These are phyloP conservation scores for Phytopythium sindhum DNA, from an alignment of 352 stramenopile genomes.

Conservation along the genomic window DNA sequence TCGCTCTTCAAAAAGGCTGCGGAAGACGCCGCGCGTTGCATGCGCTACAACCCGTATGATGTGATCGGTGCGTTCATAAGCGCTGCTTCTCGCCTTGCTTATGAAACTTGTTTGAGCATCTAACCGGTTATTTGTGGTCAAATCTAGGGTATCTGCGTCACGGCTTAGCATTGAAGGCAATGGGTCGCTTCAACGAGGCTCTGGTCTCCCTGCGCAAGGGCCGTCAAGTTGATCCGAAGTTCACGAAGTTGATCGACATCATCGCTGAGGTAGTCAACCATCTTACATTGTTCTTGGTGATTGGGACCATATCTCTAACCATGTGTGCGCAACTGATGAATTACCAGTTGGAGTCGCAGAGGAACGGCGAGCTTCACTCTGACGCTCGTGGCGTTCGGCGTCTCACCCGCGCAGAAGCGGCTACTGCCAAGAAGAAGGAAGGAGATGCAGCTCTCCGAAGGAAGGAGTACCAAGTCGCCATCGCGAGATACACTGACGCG, in stretches of 20 bases:
- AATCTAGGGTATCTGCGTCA: constrained; percentile 86
- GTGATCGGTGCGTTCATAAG: constrained; percentile 66
- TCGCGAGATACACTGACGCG: constrained; percentile 47
- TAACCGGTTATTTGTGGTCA: neutral
- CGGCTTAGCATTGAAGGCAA: constrained; percentile 86
- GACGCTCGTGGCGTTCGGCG: constrained; percentile 13
- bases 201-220: constrained; percentile 62
- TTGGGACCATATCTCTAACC: neutral
- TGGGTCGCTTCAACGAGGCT: constrained; percentile 74
- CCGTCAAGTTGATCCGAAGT: constrained; percentile 70
- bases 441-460: constrained; percentile 45
- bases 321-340: neutral
- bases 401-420: constrained; percentile 26
- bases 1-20: constrained; percentile 81
- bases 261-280: constrained; percentile 38
- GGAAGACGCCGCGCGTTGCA: constrained; percentile 85
- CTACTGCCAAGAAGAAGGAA: constrained; percentile 31
- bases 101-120: neutral
- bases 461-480: constrained; percentile 43
- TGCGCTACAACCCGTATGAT: constrained; percentile 92
- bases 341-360: neutral
- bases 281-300: neutral
- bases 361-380: constrained; percentile 4
- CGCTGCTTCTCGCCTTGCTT: neutral
- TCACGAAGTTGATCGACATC: constrained; percentile 52